Conservation (phyloP, 305 asterid species). For the Solanum hybrid region DNA sequence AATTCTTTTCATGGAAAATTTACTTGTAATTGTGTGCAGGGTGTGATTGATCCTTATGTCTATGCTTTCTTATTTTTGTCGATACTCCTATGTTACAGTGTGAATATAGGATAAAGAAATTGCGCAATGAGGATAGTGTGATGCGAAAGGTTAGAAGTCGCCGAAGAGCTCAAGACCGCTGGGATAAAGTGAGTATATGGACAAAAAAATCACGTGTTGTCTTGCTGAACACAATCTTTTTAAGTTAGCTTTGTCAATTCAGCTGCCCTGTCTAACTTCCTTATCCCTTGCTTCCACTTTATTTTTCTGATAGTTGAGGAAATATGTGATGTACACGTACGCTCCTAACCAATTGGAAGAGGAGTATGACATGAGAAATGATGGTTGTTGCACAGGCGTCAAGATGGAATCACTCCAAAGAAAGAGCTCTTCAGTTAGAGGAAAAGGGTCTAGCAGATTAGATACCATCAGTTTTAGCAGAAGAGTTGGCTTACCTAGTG, state of each 20-base stretch:
- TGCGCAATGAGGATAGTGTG: slow-evolving; percentile 68
- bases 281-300: slow-evolving; percentile 6
- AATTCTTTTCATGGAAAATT: background rate
- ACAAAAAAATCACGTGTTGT: background rate
- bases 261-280: background rate
- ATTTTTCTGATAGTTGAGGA: slow-evolving; percentile 57
- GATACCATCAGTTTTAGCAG: slow-evolving; percentile 43
- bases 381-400: slow-evolving; percentile 43
- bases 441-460: slow-evolving; percentile 27
- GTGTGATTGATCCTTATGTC: slow-evolving; percentile 1
- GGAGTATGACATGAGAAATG: slow-evolving; percentile 22
- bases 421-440: slow-evolving; percentile 34
- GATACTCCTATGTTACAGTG: slow-evolving; percentile 39
- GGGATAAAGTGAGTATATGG: slow-evolving; percentile 63
- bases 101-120: slow-evolving; percentile 75
- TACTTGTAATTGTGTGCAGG: background rate
- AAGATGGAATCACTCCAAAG: slow-evolving; percentile 37
- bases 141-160: slow-evolving; percentile 65
- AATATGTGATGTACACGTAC: slow-evolving; percentile 82
- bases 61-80: slow-evolving; percentile 12
- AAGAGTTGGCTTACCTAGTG: slow-evolving; percentile 32
- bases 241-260: background rate
- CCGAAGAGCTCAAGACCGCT: slow-evolving; percentile 74
- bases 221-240: background rate
- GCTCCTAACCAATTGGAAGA: slow-evolving; percentile 54